Conservation (phyloP, 2,329 filamentous ascomycete genomes). For the Pseudogymnoascus sp. region DNA sequence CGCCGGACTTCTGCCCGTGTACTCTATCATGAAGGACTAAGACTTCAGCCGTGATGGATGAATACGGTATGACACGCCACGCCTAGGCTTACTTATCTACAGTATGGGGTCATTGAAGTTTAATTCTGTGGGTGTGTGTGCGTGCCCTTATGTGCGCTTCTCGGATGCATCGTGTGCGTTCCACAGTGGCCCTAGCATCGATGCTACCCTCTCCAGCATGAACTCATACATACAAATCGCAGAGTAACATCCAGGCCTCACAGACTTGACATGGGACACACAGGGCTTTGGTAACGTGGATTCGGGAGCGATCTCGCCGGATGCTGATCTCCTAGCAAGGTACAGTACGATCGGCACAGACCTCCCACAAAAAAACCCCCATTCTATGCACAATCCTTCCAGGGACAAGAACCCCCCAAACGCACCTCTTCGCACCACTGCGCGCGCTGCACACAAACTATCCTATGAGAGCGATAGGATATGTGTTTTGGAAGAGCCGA, state of each 20-base stretch:
- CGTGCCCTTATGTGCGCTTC: background rate
- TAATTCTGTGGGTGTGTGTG: background rate
- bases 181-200: constrained; percentile 3
- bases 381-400: background rate
- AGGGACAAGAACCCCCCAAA: background rate
- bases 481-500: background rate
- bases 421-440: background rate
- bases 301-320: constrained; percentile 5
- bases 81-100: background rate
- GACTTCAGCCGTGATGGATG: constrained; percentile 5
- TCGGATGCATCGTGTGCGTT: constrained; percentile 3
- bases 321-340: background rate
- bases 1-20: background rate
- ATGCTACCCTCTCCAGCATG: constrained; percentile 1
- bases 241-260: constrained; percentile 1
- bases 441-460: background rate
- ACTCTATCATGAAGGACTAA: constrained; percentile 1
- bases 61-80: background rate
- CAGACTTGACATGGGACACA: background rate
- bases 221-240: background rate
- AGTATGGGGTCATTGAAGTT: constrained; percentile 2
- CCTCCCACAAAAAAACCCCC: background rate
- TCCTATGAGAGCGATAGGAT: background rate
- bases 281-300: background rate
- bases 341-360: constrained; percentile 8